Percentiles rank a stretch among this genome's conserved stretches.
These are phyloP conservation scores for Drechslerella coelobrocha DNA, from an alignment of 2,329 filamentous ascomycete species.

Conservation along the genomic window DNA sequence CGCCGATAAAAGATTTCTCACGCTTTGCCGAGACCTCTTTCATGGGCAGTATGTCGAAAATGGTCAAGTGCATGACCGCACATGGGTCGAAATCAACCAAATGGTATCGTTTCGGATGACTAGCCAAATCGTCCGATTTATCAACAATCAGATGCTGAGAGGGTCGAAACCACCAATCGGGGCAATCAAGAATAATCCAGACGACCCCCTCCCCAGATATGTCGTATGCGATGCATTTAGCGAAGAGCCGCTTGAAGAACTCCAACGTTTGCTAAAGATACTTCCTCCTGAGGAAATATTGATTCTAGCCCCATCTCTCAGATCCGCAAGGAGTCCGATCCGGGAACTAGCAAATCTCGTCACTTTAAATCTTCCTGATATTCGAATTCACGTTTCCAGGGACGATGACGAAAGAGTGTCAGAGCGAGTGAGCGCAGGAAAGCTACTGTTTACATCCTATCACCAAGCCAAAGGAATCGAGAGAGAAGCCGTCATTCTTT, in stretches of 20 bases:
- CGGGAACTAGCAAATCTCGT: slow-evolving; percentile 41
- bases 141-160: slow-evolving; percentile 40
- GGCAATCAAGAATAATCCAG: slow-evolving; percentile 25
- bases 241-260: slow-evolving; percentile 27
- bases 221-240: slow-evolving; percentile 40
- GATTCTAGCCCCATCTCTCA: slow-evolving; percentile 45
- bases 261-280: slow-evolving; percentile 27
- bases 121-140: slow-evolving; percentile 29
- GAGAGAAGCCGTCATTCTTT: slow-evolving; percentile 48
- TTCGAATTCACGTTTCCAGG: slow-evolving; percentile 37
- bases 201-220: slow-evolving; percentile 46
- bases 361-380: slow-evolving; percentile 34
- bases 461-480: slow-evolving; percentile 53
- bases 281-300: slow-evolving; percentile 43
- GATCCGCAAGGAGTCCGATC: slow-evolving; percentile 19
- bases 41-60: slow-evolving; percentile 26
- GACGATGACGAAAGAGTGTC: slow-evolving; percentile 28
- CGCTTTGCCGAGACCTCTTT: slow-evolving; percentile 37
- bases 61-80: slow-evolving; percentile 17
- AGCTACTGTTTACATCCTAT: slow-evolving; percentile 47
- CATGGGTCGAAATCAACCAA: slow-evolving; percentile 45
- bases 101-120: slow-evolving; percentile 49
- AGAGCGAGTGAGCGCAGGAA: slow-evolving; percentile 30
- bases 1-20: slow-evolving; percentile 50
- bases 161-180: slow-evolving; percentile 29